phyloP scores from a whole-genome alignment of 225 moss, liverwort and hornwort species.

The Marchantia polymorpha region DNA sequence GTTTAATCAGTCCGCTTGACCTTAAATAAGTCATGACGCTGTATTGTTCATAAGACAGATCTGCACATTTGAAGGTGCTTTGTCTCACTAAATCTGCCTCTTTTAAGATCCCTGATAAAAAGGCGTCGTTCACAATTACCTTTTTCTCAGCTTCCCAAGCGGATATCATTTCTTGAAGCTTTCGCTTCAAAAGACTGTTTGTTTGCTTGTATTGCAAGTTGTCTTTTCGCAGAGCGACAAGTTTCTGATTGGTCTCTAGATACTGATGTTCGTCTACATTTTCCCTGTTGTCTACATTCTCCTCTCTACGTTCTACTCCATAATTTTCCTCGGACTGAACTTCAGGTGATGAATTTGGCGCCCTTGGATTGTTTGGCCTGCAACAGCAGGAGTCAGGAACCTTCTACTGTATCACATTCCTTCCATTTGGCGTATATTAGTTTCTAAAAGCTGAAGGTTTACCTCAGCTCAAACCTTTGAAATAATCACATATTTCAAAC shows the following conservation, averaged over 20 bases:
- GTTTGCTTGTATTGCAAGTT: constrained; percentile 63
- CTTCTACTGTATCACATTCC: background rate
- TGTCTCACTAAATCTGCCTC: background rate
- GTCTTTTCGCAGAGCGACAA: constrained; percentile 53
- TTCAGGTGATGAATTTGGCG: constrained; percentile 40
- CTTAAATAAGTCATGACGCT: too few species aligned
- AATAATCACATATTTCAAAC: too few species aligned
- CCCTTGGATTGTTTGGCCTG: constrained; percentile 43
- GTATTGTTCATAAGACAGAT: too few species aligned
- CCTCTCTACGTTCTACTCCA: constrained; percentile 33
- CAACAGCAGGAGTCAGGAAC: background rate
- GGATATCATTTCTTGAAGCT: constrained; percentile 62
- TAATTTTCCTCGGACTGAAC: constrained; percentile 40
- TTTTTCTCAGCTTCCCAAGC: constrained; percentile 65
- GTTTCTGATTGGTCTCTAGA: constrained; percentile 39
- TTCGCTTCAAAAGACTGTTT: constrained; percentile 60
- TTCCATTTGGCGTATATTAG: background rate
- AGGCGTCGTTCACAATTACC: constrained; percentile 15
- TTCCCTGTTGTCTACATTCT: constrained; percentile 29
- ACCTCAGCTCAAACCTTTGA: too few species aligned
- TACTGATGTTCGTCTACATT: constrained; percentile 22
- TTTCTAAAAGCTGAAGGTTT: background rate
- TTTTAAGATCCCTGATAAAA: background rate
- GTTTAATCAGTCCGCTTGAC: too few species aligned
- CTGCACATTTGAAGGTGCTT: too few species aligned